phyloP scores from a whole-genome alignment of 2,329 filamentous ascomycete species.

The Aureobasidium lini region DNA sequence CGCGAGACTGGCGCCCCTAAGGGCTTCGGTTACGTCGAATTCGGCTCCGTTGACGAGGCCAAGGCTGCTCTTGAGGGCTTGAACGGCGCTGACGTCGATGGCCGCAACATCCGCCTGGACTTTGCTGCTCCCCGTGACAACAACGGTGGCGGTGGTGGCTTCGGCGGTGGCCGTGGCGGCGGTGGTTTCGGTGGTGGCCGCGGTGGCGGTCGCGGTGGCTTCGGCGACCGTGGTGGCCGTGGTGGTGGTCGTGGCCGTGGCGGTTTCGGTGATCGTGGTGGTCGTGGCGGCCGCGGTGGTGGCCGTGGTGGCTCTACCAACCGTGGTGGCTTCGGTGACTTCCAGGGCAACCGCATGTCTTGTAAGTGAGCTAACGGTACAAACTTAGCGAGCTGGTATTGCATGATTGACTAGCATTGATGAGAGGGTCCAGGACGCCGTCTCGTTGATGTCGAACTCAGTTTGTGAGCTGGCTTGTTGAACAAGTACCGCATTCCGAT shows the following conservation, averaged over 20 bases:
- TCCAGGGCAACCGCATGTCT: slow-evolving; percentile 53
- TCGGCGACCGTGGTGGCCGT: slow-evolving; percentile 44
- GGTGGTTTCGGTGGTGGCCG: slow-evolving; percentile 32
- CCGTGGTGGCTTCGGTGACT: slow-evolving; percentile 55
- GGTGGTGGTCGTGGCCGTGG: slow-evolving; percentile 47
- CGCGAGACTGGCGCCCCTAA: slow-evolving; percentile 76
- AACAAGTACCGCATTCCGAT: too few relatives aligned
- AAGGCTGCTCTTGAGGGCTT: slow-evolving; percentile 63
- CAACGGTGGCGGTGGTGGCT: slow-evolving; percentile 38
- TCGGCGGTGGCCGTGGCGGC: slow-evolving; percentile 31
- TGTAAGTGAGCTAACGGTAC: background rate
- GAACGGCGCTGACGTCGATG: slow-evolving; percentile 63
- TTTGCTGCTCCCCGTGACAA: slow-evolving; percentile 54
- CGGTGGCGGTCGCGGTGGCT: slow-evolving; percentile 30
- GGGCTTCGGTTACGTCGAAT: slow-evolving; percentile 89
- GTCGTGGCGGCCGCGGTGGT: slow-evolving; percentile 46
- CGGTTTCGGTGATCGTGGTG: slow-evolving; percentile 42
- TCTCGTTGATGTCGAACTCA: too few relatives aligned
- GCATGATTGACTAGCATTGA: too few relatives aligned
- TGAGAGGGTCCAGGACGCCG: too few relatives aligned
- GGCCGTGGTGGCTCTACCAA: slow-evolving; percentile 37
- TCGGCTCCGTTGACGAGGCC: slow-evolving; percentile 74
- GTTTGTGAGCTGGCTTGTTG: too few relatives aligned
- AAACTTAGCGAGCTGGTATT: too few relatives aligned
- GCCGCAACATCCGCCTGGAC: slow-evolving; percentile 75